Evolutionary conservation across 176 grass and related monocot species (phyloP).

Genomic region (Oryza longistaminata): DNA sequence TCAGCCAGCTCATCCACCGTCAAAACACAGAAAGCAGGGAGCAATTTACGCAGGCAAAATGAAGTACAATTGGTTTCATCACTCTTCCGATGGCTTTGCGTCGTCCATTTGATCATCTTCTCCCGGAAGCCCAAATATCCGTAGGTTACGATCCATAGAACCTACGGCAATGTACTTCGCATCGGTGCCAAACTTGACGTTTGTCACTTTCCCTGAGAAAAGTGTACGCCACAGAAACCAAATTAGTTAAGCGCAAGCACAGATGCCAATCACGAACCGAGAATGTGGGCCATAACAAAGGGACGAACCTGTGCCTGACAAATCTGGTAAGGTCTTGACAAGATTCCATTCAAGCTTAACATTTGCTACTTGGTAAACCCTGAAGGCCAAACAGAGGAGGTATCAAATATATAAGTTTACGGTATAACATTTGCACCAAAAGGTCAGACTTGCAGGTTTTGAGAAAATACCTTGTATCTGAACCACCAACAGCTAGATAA

Average conservation of each 20-base stretch:
- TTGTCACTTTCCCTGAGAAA: slow-evolving; percentile 77
- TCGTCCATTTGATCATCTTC: slow-evolving; percentile 71
- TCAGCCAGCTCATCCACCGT: slow-evolving; percentile 11
- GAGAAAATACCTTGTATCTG: slow-evolving; percentile 71
- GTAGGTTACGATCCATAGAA: slow-evolving; percentile 96
- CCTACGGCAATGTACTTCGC: slow-evolving; percentile 80
- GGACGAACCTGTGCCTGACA: slow-evolving; percentile 86
- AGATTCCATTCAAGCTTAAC: slow-evolving; percentile 96
- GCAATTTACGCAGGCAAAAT: slow-evolving; percentile 20
- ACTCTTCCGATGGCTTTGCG: slow-evolving; percentile 40
- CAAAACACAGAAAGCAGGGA: background rate
- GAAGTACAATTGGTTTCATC: slow-evolving; percentile 26
- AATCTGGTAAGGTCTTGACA: slow-evolving; percentile 91
- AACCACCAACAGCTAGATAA: slow-evolving; percentile 93
- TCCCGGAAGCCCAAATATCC: slow-evolving; percentile 91
- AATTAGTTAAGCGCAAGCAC: slow-evolving; percentile 3
- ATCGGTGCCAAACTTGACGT: slow-evolving; percentile 83
- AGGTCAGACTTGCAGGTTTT: background rate
- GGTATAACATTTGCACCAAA: background rate
- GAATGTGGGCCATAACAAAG: background rate
- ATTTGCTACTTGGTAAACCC: slow-evolving; percentile 94
- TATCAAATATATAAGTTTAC: background rate
- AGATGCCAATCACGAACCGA: background rate
- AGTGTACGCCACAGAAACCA: background rate
- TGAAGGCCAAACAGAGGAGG: slow-evolving; percentile 42